Evolutionary conservation across 805 yeast genomes (phyloP).

Genomic region (Saccharomycopsis sp.): DNA sequence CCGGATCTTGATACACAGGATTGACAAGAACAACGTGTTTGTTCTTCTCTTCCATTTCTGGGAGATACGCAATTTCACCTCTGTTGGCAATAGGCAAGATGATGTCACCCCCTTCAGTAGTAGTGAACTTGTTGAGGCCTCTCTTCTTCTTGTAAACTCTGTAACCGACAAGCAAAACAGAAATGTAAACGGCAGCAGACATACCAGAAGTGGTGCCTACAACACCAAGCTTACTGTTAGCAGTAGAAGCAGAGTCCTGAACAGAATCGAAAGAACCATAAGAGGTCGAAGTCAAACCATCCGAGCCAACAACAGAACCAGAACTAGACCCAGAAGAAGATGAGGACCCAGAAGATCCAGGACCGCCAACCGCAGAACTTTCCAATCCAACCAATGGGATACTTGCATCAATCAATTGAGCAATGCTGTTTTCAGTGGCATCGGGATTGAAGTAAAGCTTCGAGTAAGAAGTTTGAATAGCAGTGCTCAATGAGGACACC

Average conservation of each 20-base stretch:
- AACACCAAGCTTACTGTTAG: constrained; percentile 48
- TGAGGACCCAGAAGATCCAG: constrained; percentile 20
- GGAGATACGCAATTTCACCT: constrained; percentile 2
- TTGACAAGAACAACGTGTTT: constrained; percentile 4
- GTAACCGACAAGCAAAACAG: constrained; percentile 47
- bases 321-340: constrained; percentile 14
- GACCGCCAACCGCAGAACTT: constrained; percentile 17
- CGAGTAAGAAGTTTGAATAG: constrained; percentile 46
- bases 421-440: constrained; percentile 47
- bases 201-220: constrained; percentile 75
- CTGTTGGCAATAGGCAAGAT: constrained; percentile 14
- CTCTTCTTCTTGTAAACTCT: constrained; percentile 40
- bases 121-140: constrained; percentile 6
- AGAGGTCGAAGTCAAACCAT: constrained; percentile 19
- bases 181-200: constrained; percentile 63
- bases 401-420: constrained; percentile 61
- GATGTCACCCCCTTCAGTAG: constrained; percentile 14
- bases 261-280: constrained; percentile 28
- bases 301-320: constrained; percentile 12
- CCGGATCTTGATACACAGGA: constrained; percentile 14
- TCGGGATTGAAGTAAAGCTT: constrained; percentile 51
- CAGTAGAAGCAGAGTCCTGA: constrained; percentile 21
- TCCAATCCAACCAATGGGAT: constrained; percentile 47
- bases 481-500: constrained; percentile 39
- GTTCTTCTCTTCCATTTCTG: not conserved